Evolutionary conservation across 164 flowering plant species (phyloP).

Genomic region (Taxillus chinensis): DNA sequence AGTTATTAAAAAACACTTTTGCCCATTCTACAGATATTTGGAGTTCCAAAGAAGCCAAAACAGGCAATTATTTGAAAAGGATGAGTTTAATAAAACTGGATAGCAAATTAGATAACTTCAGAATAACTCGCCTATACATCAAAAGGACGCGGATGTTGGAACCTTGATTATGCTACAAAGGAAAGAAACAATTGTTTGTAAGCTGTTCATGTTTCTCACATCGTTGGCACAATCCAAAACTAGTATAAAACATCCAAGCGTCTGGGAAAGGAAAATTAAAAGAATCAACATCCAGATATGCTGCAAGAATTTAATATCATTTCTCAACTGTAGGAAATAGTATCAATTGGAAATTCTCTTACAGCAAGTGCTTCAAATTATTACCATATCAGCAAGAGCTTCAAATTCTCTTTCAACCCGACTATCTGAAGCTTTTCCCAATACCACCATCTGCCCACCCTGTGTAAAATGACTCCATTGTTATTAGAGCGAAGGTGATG

Average conservation of each 20-base stretch:
- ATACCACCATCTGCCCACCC: constrained; percentile 61
- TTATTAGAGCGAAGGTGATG: neutral
- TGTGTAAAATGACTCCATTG: constrained; percentile 19
- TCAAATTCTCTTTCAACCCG: constrained; percentile 49
- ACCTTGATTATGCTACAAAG: constrained; percentile 45
- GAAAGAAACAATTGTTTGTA: neutral
- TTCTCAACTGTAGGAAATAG: no score
- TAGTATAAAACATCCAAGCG: neutral
- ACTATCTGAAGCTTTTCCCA: constrained; percentile 52
- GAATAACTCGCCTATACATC: constrained; percentile 36
- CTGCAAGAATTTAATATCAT: no score
- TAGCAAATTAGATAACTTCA: neutral
- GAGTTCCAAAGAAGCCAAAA: neutral
- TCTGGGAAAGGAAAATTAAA: no score
- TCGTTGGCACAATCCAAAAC: neutral
- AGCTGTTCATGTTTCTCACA: constrained; percentile 4
- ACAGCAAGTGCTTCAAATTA: neutral
- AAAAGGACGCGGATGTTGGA: constrained; percentile 38
- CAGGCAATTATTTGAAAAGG: no score
- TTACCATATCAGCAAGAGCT: constrained; percentile 43
- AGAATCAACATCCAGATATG: no score
- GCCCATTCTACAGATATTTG: neutral
- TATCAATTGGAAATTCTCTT: constrained; percentile 10
- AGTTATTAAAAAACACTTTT: neutral
- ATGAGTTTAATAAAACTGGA: no score